These are phyloP conservation scores for Cordyceps javanica DNA, from an alignment of 2,329 filamentous ascomycete species.

Conservation along the genomic window DNA sequence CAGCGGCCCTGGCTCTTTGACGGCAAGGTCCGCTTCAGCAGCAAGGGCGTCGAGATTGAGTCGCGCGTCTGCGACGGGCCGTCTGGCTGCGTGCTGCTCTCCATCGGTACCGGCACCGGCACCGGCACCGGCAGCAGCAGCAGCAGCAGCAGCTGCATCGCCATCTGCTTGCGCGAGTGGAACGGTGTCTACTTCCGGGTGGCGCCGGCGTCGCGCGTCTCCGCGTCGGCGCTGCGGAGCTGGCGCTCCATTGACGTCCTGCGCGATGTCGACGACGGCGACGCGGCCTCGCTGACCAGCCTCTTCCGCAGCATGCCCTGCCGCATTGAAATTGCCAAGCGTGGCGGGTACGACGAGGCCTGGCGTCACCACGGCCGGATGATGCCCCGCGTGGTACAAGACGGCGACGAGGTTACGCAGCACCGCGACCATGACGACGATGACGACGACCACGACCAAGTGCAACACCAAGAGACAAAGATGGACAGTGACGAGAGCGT, in stretches of 20 bases:
- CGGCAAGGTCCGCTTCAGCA: slow-evolving; percentile 7
- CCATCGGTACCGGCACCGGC: not conserved
- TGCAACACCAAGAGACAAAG: not conserved
- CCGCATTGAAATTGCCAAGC: not conserved
- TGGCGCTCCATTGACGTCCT: slow-evolving; percentile 6
- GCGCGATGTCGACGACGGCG: not conserved
- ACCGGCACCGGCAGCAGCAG: not conserved
- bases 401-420: not conserved
- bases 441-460: not conserved
- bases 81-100: not conserved
- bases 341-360: not conserved
- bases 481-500: not conserved
- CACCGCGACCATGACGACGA: not conserved
- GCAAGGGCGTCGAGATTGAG: slow-evolving; percentile 7
- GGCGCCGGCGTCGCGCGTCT: not conserved
- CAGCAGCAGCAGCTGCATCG: not conserved
- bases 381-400: not conserved
- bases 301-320: not conserved
- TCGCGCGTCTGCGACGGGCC: not conserved
- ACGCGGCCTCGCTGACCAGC: not conserved
- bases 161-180: slow-evolving; percentile 7
- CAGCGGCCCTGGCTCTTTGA: slow-evolving; percentile 6
- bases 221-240: not conserved
- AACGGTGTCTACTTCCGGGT: slow-evolving; percentile 3
- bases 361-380: not conserved